These are phyloP conservation scores for Talaromyces sp. DNA, from an alignment of 2,329 filamentous ascomycete genomes.

Conservation along the genomic window DNA sequence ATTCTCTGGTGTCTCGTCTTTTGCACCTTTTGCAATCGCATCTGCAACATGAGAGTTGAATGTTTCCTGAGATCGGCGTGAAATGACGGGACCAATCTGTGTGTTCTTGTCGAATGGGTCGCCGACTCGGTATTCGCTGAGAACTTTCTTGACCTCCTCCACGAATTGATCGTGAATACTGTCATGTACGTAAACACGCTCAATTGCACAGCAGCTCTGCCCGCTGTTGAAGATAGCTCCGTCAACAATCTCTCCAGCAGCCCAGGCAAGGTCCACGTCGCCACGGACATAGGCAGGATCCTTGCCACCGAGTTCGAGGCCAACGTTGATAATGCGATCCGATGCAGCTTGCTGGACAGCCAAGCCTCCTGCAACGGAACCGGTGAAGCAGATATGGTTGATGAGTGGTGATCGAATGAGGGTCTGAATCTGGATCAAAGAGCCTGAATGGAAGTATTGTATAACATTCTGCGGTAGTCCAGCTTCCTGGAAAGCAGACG, in stretches of 20 bases:
- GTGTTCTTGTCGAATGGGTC: slow-evolving; percentile 77
- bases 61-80: slow-evolving; percentile 69
- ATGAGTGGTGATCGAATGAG: slow-evolving; percentile 75
- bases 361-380: slow-evolving; percentile 82
- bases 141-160: slow-evolving; percentile 71
- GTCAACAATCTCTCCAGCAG: slow-evolving; percentile 89
- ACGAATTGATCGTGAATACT: slow-evolving; percentile 81
- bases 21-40: slow-evolving; percentile 77
- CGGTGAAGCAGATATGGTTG: slow-evolving; percentile 85
- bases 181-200: slow-evolving; percentile 86
- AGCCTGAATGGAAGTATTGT: slow-evolving; percentile 89
- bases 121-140: slow-evolving; percentile 80
- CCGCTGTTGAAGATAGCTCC: slow-evolving; percentile 97
- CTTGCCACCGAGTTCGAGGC: slow-evolving; percentile 89
- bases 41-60: slow-evolving; percentile 79
- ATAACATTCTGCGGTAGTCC: slow-evolving; percentile 80
- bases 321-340: slow-evolving; percentile 79
- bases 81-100: slow-evolving; percentile 85
- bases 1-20: slow-evolving; percentile 79
- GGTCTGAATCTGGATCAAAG: slow-evolving; percentile 69
- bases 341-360: slow-evolving; percentile 81
- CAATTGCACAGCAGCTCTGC: slow-evolving; percentile 94
- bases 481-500: slow-evolving; percentile 71
- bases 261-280: slow-evolving; percentile 88
- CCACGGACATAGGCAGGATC: slow-evolving; percentile 85